phyloP scores from a whole-genome alignment of 2,329 filamentous ascomycete species.

The Zymoseptoria ardabiliae region DNA sequence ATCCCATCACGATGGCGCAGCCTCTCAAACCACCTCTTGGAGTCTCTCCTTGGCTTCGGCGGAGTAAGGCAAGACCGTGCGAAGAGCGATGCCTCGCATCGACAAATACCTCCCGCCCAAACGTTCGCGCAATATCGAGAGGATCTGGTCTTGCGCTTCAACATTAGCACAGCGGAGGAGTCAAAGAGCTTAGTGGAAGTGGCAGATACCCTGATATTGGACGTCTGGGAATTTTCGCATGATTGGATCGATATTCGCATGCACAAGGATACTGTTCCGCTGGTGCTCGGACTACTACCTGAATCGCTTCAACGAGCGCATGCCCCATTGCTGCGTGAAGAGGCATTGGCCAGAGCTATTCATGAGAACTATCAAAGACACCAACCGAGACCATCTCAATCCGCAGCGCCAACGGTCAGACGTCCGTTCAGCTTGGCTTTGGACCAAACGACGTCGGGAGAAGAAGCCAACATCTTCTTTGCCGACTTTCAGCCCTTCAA shows the following conservation, averaged over 20 bases:
- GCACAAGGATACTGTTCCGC: slow-evolving; percentile 66
- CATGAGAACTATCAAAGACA: slow-evolving; percentile 61
- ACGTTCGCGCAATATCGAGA: slow-evolving; percentile 53
- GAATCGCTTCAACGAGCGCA: slow-evolving; percentile 63
- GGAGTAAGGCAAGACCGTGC: background rate
- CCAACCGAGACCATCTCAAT: slow-evolving; percentile 18
- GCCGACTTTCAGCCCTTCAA: slow-evolving; percentile 82
- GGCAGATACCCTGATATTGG: slow-evolving; percentile 67
- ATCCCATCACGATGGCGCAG: slow-evolving; percentile 11
- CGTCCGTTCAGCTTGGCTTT: slow-evolving; percentile 22
- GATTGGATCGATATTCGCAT: slow-evolving; percentile 81
- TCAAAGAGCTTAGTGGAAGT: slow-evolving; percentile 65
- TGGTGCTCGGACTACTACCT: slow-evolving; percentile 72
- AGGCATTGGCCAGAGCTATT: slow-evolving; percentile 61
- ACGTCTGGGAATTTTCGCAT: slow-evolving; percentile 80
- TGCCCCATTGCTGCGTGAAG: slow-evolving; percentile 68
- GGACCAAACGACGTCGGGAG: slow-evolving; percentile 12
- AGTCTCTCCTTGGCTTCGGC: slow-evolving; percentile 9
- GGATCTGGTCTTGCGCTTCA: slow-evolving; percentile 86
- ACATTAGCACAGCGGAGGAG: slow-evolving; percentile 61
- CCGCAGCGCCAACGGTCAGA: slow-evolving; percentile 1
- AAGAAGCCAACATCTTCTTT: slow-evolving; percentile 67
- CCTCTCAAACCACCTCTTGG: slow-evolving; percentile 8
- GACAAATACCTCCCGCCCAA: slow-evolving; percentile 15
- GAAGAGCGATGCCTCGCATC: background rate